Evolutionary conservation across 176 grass and related monocot species (phyloP), one percentile per base, ranked within the genome.

Genomic region (Paspalum notatum): DNA sequence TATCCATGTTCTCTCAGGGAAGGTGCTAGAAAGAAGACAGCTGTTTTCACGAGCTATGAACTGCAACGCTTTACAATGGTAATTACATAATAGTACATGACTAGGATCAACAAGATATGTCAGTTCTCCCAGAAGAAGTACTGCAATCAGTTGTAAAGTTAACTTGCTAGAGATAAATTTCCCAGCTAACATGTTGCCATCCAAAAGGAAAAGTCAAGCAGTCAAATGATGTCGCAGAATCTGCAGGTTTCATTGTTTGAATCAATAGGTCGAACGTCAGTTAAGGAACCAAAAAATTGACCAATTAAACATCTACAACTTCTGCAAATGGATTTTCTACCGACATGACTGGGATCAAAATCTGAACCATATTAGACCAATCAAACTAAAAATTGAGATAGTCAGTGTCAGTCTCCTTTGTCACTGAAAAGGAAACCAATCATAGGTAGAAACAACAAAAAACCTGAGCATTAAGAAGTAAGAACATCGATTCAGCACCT

Each of bases 211-310:
- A 32, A 71, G 17, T 40, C 38, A 52, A 42, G 24, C 27, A 47
- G 6, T 21, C 45, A 53, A 50, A 74, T 2, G 10, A 74, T 12
- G 3, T 32, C 25, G 42, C 38, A 9, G 70, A 72, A 68, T 32
- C 17, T 24, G 6, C 7, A 42, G 15, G 9, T 39, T 84, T 12
- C 26, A 20, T 53, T 17, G 21, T 61, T 18, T 62, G 7, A 58
- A 27, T 61, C 22, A 60, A 60, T 60, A 3, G 74, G 66, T 25
- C n/a, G 5, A 83, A 83, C 20, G 64, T 20, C 21, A 74, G 18
- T 62, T 38, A 50, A 59, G 10, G 48, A 15, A 16, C 40, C 48
- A 72, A 17, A 18, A 60, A 58, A 14, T 32, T 41, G 51, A 59
- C 3, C 10, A 77, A 49, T 9, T 49, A 17, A 51, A 62, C 38